A percentile compares a stretch with the other conserved stretches of the same genome.
These are phyloP conservation scores for Eimeria acervulina DNA, from an alignment of 169 alveolate species.

Conservation along the genomic window DNA sequence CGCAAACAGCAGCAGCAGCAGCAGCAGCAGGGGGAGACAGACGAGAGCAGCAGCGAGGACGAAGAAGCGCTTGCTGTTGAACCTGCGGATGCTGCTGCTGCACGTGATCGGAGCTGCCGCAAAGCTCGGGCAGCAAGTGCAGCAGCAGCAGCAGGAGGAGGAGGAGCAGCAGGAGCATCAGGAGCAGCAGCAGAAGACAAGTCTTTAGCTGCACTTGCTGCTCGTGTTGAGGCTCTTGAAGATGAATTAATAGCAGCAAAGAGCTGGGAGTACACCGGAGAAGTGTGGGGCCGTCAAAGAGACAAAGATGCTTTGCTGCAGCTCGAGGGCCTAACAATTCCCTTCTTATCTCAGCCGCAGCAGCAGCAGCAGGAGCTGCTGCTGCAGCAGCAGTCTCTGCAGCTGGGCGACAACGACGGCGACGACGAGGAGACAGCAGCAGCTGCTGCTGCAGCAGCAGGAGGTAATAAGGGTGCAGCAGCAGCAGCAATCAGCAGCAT, in stretches of 20 bases:
- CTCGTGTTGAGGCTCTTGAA: slow-evolving; percentile 41
- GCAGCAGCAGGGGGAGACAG: background rate
- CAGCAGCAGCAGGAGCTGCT: slow-evolving; percentile 10
- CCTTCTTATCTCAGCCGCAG: slow-evolving; percentile 23
- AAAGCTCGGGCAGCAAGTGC: background rate
- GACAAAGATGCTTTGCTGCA: slow-evolving; percentile 58
- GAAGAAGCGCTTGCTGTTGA: background rate
- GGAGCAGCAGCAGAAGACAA: slow-evolving; percentile 48
- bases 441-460: slow-evolving; percentile 56
- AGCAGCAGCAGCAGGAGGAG: slow-evolving; percentile 16
- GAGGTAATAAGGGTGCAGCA: background rate
- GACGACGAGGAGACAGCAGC: background rate
- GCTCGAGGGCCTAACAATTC: slow-evolving; percentile 59
- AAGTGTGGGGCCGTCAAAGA: slow-evolving; percentile 79
- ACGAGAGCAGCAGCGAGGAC: background rate
- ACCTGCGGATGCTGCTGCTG: slow-evolving; percentile 13
- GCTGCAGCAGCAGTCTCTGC: no score
- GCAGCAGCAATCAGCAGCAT: slow-evolving; percentile 54
- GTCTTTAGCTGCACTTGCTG: slow-evolving; percentile 46
- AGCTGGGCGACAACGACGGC: no score
- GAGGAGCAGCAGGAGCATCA: background rate
- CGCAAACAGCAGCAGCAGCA: slow-evolving; percentile 14
- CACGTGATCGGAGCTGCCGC: background rate
- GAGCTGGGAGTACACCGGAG: slow-evolving; percentile 72
- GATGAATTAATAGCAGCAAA: slow-evolving; percentile 70